These are phyloP conservation scores for Rhododendron mucronatum DNA, from an alignment of 148 eudicot species.

Conservation along the genomic window DNA sequence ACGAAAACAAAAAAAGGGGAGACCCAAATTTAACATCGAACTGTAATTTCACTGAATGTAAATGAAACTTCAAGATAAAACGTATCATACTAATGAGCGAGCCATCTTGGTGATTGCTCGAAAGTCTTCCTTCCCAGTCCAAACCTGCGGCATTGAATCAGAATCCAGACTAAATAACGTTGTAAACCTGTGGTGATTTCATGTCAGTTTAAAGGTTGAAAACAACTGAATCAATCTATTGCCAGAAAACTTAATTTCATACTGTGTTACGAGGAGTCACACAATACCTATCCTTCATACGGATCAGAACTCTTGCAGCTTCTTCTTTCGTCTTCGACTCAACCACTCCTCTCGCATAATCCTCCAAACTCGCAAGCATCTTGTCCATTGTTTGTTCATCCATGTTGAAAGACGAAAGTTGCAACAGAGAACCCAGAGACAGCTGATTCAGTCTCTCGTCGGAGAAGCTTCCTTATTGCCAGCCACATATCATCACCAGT, in stretches of 20 bases:
- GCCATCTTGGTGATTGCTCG: slow-evolving; percentile 84
- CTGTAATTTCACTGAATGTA: neutral
- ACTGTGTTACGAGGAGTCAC: neutral
- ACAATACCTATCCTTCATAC: slow-evolving; percentile 87
- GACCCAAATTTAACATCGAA: slow-evolving; percentile 2
- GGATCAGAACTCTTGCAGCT: slow-evolving; percentile 78
- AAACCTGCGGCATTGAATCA: slow-evolving; percentile 96
- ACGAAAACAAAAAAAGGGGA: neutral
- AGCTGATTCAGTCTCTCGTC: slow-evolving; percentile 71
- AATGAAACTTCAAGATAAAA: neutral
- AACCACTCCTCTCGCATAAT: slow-evolving; percentile 72
- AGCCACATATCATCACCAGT: slow-evolving; percentile 93
- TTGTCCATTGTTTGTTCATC: slow-evolving; percentile 59
- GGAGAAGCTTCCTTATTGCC: slow-evolving; percentile 77
- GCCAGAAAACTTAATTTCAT: neutral
- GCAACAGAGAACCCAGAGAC: slow-evolving; percentile 65
- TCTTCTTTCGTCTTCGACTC: slow-evolving; percentile 88
- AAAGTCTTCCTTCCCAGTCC: slow-evolving; percentile 97
- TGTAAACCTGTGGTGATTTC: slow-evolving; percentile 49
- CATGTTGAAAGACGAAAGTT: slow-evolving; percentile 73
- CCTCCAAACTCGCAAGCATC: slow-evolving; percentile 61
- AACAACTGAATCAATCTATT: neutral
- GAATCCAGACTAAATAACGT: slow-evolving; percentile 84
- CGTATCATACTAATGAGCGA: slow-evolving; percentile 68
- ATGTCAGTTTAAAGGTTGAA: slow-evolving; percentile 14